Conservation (phyloP, 2,329 filamentous ascomycete genomes). For the Penicillium nordicum region DNA sequence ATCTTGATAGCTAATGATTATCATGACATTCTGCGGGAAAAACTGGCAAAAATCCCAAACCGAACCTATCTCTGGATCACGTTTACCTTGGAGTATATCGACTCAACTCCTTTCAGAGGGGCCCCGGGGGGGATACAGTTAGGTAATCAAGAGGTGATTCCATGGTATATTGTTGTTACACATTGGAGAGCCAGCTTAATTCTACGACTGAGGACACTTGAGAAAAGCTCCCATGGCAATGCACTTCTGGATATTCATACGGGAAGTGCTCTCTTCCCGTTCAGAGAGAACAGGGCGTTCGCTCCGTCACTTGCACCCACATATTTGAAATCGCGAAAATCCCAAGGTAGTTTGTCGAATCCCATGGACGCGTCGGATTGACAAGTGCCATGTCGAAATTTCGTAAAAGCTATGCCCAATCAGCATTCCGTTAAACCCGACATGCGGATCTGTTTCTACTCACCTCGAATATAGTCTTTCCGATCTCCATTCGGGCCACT, state of each 20-base stretch:
- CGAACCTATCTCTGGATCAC: too few species aligned
- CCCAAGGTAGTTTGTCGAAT: constrained; percentile 14
- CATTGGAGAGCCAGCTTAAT: not conserved
- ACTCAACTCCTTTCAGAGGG: too few species aligned
- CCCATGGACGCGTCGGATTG: constrained; percentile 17
- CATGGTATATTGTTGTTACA: not conserved
- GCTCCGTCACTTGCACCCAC: constrained; percentile 17
- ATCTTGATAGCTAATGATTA: too few species aligned
- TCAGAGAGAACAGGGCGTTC: not conserved
- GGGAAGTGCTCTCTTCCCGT: not conserved
- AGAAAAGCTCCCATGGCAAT: not conserved
- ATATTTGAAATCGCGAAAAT: constrained; percentile 19
- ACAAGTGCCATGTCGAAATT: constrained; percentile 18
- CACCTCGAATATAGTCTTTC: constrained; percentile 17
- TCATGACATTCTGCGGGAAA: too few species aligned
- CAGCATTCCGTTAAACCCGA: not conserved
- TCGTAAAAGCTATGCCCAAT: constrained; percentile 12
- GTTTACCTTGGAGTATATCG: too few species aligned
- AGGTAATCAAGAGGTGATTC: too few species aligned
- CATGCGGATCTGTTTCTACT: not conserved
- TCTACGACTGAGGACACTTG: too few species aligned
- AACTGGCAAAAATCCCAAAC: too few species aligned
- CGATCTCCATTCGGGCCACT: constrained; percentile 18
- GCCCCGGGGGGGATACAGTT: too few species aligned
- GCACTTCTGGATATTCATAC: not conserved